Base-by-base conservation (phyloP, 768 basidiomycete genomes). In the Trametes villosa region DNA sequence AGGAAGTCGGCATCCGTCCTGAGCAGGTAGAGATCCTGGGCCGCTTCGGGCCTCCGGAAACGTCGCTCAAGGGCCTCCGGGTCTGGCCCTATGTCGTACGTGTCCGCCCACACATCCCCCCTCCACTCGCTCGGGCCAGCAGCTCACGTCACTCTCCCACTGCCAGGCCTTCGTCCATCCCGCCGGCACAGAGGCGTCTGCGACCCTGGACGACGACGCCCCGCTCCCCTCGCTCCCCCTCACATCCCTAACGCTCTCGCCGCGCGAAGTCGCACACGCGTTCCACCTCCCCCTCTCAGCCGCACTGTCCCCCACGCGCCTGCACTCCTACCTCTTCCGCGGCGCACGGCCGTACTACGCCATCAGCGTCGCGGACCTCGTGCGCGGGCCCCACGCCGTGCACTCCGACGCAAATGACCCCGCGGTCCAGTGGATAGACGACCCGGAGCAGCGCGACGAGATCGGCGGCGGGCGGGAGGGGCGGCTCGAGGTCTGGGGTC, bases 1-100 rank as follows among this genome's bases (percentile, higher is more conserved):
- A 93, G 70, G 91, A 93, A 70, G 71, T 91, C 46, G 88, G 88
- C 7, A 78, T 92, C 45, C 68, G 72, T 31, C 79, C 86, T n/a
- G 68, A 74, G 34, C 81, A 83, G 63, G 76, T 93, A 22, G 86
- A 92, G 47, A 74, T 91, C 47, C 73, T 92, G 0, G 92, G 91
- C 6, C 72, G 79, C 56, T 75, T 91, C 18, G 84, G 85, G 11
- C 86, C 89, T 4, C 77, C 88, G 1, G 83, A 88, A 69, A 66
- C 77, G 30, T 88, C 84, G 59, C 75, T 86, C 30, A 71, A 76
- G 18, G 85, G 86, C 22, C 75, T 89, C 74, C 73, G 79, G 17
- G 91, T 92, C 9, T 90, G 87, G 86, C 89, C 91, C 27, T 88
- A 83, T 67, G 85, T 92, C 47, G 91, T 92, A 74, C 76, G 86